Evolutionary conservation across 495 filamentous ascomycete species (phyloP).

Genomic region (Aspergillus panamensis): DNA sequence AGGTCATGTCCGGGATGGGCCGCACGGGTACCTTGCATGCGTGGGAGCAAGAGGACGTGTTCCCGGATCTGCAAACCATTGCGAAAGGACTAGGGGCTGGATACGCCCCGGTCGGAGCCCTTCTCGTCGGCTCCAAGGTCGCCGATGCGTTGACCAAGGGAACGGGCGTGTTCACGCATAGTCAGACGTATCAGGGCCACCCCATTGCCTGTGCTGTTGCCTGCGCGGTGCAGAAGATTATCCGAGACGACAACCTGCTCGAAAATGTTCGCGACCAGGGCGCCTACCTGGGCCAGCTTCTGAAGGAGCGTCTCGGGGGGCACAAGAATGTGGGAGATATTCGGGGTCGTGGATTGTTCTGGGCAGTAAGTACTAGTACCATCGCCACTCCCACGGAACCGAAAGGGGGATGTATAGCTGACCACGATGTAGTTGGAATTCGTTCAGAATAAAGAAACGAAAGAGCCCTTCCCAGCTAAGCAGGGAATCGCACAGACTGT

Average conservation of each 20-base stretch:
- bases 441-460: constrained; percentile 50
- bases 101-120: constrained; percentile 54
- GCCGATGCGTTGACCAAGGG: constrained; percentile 49
- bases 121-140: constrained; percentile 51
- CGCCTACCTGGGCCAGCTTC: constrained; percentile 32
- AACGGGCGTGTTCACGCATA: constrained; percentile 45
- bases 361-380: constrained; percentile 43
- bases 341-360: constrained; percentile 50
- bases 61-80: constrained; percentile 58
- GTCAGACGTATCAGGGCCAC: constrained; percentile 54
- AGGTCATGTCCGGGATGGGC: constrained; percentile 73
- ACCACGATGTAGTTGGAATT: constrained; percentile 47
- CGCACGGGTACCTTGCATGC: constrained; percentile 59
- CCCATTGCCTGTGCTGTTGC: constrained; percentile 49
- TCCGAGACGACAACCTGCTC: constrained; percentile 41
- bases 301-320: constrained; percentile 35
- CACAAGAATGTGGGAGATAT: constrained; percentile 51
- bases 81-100: constrained; percentile 62
- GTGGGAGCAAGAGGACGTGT: constrained; percentile 57
- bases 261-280: constrained; percentile 47
- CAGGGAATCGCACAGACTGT: constrained; percentile 42
- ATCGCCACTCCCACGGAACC: background rate
- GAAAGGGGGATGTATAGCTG: background rate
- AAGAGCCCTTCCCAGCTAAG: constrained; percentile 44
- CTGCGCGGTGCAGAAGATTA: constrained; percentile 44